Conservation (phyloP, 352 stramenopile species). For the Halophytophthora polymorphica region DNA sequence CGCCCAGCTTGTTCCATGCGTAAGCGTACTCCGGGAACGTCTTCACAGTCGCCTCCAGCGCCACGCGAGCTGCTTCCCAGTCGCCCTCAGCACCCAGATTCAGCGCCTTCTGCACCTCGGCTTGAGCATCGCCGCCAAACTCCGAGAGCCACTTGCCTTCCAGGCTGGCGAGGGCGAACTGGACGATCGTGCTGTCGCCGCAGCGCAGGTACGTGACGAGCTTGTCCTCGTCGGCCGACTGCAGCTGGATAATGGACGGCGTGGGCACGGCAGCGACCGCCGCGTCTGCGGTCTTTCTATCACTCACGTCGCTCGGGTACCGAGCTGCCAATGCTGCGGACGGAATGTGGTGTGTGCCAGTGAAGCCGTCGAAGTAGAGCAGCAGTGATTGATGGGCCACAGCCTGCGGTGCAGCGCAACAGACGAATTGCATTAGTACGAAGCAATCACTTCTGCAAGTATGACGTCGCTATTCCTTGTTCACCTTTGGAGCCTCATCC, state of each 20-base stretch:
- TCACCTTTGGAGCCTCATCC: slow-evolving; percentile 40
- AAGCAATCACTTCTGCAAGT: not conserved
- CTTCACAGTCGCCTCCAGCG: slow-evolving; percentile 46
- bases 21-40: slow-evolving; percentile 57
- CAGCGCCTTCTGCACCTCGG: slow-evolving; percentile 36
- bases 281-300: slow-evolving; percentile 1
- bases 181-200: slow-evolving; percentile 63
- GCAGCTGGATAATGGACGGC: slow-evolving; percentile 74
- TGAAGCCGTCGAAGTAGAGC: slow-evolving; percentile 79
- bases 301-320: slow-evolving; percentile 52
- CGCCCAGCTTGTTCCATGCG: slow-evolving; percentile 76
- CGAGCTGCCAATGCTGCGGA: slow-evolving; percentile 55
- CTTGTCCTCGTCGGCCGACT: slow-evolving; percentile 61
- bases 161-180: slow-evolving; percentile 64
- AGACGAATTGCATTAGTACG: slow-evolving; percentile 2
- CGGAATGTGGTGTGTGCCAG: slow-evolving; percentile 50
- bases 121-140: slow-evolving; percentile 39
- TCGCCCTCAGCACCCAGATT: slow-evolving; percentile 36
- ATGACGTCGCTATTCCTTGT: not conserved
- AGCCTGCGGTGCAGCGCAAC: slow-evolving; percentile 22
- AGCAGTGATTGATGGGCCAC: slow-evolving; percentile 62
- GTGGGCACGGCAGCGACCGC: slow-evolving; percentile 7
- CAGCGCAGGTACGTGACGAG: slow-evolving; percentile 65
- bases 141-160: slow-evolving; percentile 75
- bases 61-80: slow-evolving; percentile 33